Percentiles rank a stretch among this genome's conserved stretches.
phyloP scores from a whole-genome alignment of 345 rosid species.

The Gossypium longicalyx region DNA sequence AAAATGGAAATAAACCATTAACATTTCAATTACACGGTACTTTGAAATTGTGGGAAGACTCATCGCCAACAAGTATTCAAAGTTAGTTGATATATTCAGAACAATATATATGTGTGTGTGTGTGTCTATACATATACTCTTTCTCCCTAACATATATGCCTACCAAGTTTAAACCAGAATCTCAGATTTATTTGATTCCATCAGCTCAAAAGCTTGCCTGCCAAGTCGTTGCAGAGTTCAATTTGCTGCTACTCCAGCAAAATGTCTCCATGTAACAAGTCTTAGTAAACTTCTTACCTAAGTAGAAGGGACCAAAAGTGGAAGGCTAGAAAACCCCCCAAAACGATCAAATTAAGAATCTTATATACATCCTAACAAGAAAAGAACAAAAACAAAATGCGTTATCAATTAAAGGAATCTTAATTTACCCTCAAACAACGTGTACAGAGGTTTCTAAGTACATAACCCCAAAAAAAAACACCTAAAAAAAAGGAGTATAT shows the following conservation, averaged over 20 bases:
- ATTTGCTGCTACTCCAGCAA: neutral
- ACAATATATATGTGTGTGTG: neutral
- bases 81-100: neutral
- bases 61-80: neutral
- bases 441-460: too few relatives aligned
- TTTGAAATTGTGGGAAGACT: neutral
- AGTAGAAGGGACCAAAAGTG: slow-evolving; percentile 4
- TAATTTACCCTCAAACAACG: too few relatives aligned
- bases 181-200: neutral
- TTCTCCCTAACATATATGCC: neutral
- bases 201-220: neutral
- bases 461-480: too few relatives aligned
- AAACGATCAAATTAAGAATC: neutral
- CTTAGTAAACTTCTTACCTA: slow-evolving; percentile 10
- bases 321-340: neutral
- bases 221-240: neutral
- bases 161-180: neutral
- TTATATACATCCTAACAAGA: slow-evolving; percentile 19
- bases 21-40: neutral
- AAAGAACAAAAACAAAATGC: neutral
- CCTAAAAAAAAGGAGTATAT: neutral
- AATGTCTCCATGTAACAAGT: neutral
- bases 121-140: neutral
- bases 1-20: neutral
- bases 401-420: neutral